These are phyloP conservation scores for Trichoderma aggressivum DNA, from an alignment of 2,329 filamentous ascomycete species.

Conservation along the genomic window DNA sequence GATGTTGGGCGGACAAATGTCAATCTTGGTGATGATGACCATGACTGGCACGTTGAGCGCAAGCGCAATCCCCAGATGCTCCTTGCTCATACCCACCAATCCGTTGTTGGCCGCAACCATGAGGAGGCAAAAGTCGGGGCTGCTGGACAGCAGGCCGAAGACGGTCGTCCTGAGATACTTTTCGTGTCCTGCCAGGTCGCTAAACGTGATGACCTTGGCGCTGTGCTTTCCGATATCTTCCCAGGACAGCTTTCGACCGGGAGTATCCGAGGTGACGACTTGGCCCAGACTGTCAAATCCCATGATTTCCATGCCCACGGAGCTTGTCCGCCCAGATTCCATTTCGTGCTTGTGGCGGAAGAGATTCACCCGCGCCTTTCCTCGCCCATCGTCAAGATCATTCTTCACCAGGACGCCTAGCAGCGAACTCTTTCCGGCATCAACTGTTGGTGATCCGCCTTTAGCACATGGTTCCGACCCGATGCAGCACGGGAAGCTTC, in stretches of 20 bases:
- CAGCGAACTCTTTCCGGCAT: slow-evolving; percentile 96
- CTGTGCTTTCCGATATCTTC: slow-evolving; percentile 95
- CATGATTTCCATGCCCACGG: slow-evolving; percentile 98
- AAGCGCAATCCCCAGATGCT: slow-evolving; percentile 91
- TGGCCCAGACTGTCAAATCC: slow-evolving; percentile 87
- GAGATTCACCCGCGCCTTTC: slow-evolving; percentile 88
- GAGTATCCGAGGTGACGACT: slow-evolving; percentile 75
- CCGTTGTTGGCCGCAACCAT: slow-evolving; percentile 99
- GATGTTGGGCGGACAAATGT: slow-evolving; percentile 95
- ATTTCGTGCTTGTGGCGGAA: slow-evolving; percentile 98
- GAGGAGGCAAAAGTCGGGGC: slow-evolving; percentile 93
- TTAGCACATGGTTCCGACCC: neutral
- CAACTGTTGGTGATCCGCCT: slow-evolving; percentile 52
- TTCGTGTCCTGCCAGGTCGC: slow-evolving; percentile 92
- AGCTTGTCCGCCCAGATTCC: slow-evolving; percentile 90
- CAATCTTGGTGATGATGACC: slow-evolving; percentile 97
- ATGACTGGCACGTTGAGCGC: slow-evolving; percentile 96
- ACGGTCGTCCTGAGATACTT: slow-evolving; percentile 93
- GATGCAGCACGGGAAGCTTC: slow-evolving; percentile 28
- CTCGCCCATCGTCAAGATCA: slow-evolving; percentile 88
- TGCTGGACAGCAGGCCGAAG: slow-evolving; percentile 89
- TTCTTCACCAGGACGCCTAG: slow-evolving; percentile 94
- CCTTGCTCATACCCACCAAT: slow-evolving; percentile 95
- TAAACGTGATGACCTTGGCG: slow-evolving; percentile 95
- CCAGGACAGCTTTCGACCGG: slow-evolving; percentile 84